These are phyloP conservation scores for Fusarium sp. DNA, from an alignment of 2,329 filamentous ascomycete genomes.

Conservation along the genomic window DNA sequence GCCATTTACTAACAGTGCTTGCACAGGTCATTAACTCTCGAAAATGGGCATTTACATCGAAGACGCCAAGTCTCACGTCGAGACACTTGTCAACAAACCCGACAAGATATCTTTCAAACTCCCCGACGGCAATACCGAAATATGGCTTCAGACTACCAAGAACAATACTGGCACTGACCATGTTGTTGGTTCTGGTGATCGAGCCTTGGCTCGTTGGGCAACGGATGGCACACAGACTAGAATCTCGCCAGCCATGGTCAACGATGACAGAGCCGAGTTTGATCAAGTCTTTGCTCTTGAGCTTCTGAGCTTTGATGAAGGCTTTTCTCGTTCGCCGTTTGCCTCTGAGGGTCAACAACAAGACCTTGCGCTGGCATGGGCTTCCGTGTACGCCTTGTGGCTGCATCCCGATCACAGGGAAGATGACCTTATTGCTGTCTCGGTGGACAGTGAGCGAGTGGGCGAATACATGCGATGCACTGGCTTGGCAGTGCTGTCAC, in stretches of 20 bases:
- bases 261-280: conserved; percentile 17
- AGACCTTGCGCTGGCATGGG: conserved; percentile 15
- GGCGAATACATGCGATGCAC: conserved; percentile 24
- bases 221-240: conserved; percentile 1
- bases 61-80: neutral
- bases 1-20: neutral
- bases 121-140: conserved; percentile 18
- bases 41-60: neutral
- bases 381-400: conserved; percentile 27
- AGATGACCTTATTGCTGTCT: conserved; percentile 18
- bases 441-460: conserved; percentile 9
- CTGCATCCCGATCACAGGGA: conserved; percentile 21
- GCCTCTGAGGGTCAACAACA: neutral
- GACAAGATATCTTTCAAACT: conserved; percentile 2
- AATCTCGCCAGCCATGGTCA: conserved; percentile 27
- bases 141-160: conserved; percentile 13
- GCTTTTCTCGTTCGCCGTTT: neutral
- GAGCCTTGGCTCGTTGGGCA: conserved; percentile 15
- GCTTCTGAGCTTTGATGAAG: neutral
- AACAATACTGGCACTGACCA: neutral
- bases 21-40: neutral
- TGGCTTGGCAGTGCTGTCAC: conserved; percentile 15
- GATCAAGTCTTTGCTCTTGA: conserved; percentile 4
- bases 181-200: conserved; percentile 4
- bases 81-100: neutral